These are phyloP conservation scores for Pugionium cornutum DNA, from an alignment of 345 rosid species.

Conservation along the genomic window DNA sequence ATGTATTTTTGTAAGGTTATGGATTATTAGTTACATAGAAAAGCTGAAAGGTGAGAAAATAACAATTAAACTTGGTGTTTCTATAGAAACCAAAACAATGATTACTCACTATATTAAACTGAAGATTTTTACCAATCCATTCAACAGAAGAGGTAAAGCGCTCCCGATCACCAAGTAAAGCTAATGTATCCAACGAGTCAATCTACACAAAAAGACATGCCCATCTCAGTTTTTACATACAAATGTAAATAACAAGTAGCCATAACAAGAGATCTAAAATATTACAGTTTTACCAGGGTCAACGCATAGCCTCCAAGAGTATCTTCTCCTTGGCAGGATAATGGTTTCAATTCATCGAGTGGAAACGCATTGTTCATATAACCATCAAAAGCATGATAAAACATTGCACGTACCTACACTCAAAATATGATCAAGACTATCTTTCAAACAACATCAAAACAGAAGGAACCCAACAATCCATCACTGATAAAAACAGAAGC, in stretches of 20 bases:
- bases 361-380: conserved; percentile 97
- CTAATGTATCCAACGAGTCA: conserved; percentile 89
- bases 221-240: conserved; percentile 27
- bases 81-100: conserved; percentile 33
- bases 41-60: conserved; percentile 4
- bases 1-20: not conserved
- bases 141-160: conserved; percentile 77
- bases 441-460: not conserved
- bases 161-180: conserved; percentile 81
- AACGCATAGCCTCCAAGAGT: conserved; percentile 94
- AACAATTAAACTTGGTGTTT: conserved; percentile 1
- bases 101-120: conserved; percentile 95
- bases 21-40: not conserved
- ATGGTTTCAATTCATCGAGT: conserved; percentile 83
- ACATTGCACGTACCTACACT: conserved; percentile 87
- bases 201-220: conserved; percentile 50
- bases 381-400: conserved; percentile 96
- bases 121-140: conserved; percentile 98
- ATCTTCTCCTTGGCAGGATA: conserved; percentile 92
- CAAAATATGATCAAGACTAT: not conserved
- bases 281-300: conserved; percentile 61
- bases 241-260: not conserved
- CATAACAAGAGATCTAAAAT: not conserved
- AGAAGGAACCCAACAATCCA: not conserved
- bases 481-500: too few relatives aligned